Conservation (phyloP, 805 yeast genomes). For the Nakazawaea populi region DNA sequence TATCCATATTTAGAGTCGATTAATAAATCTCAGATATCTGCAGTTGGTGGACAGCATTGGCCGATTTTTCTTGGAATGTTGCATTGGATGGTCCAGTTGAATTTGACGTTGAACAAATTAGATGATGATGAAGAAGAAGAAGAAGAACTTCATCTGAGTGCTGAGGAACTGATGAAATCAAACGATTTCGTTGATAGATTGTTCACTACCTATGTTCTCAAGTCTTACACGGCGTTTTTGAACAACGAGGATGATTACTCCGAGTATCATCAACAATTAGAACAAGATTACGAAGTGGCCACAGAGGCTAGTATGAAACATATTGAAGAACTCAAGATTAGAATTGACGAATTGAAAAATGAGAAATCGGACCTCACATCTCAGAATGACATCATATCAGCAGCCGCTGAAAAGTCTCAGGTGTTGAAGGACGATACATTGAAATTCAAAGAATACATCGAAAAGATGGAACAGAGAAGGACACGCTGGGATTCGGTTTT, state of each 20-base stretch:
- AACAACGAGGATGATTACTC: slow-evolving; percentile 55
- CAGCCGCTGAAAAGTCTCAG: slow-evolving; percentile 49
- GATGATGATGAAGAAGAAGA: slow-evolving; percentile 24
- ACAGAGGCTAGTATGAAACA: slow-evolving; percentile 44
- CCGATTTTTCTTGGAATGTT: slow-evolving; percentile 75
- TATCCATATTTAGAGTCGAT: slow-evolving; percentile 81
- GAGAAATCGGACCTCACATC: slow-evolving; percentile 35
- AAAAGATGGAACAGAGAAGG: slow-evolving; percentile 59
- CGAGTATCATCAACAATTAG: slow-evolving; percentile 48
- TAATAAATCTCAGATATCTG: slow-evolving; percentile 79
- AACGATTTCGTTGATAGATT: slow-evolving; percentile 23
- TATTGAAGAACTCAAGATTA: slow-evolving; percentile 32
- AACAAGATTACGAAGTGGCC: slow-evolving; percentile 45
- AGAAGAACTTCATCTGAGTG: slow-evolving; percentile 12
- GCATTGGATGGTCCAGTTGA: slow-evolving; percentile 71
- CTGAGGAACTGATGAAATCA: slow-evolving; percentile 12
- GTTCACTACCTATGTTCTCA: slow-evolving; percentile 54
- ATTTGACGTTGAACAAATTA: slow-evolving; percentile 33
- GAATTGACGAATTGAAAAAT: slow-evolving; percentile 32
- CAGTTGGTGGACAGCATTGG: slow-evolving; percentile 91
- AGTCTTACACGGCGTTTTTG: slow-evolving; percentile 63
- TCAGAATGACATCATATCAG: slow-evolving; percentile 41
- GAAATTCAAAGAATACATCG: slow-evolving; percentile 68
- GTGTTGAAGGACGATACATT: slow-evolving; percentile 66
- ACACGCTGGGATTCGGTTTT: slow-evolving; percentile 57